phyloP scores from a whole-genome alignment of 345 rosid species.

The Physaria fendleri region DNA sequence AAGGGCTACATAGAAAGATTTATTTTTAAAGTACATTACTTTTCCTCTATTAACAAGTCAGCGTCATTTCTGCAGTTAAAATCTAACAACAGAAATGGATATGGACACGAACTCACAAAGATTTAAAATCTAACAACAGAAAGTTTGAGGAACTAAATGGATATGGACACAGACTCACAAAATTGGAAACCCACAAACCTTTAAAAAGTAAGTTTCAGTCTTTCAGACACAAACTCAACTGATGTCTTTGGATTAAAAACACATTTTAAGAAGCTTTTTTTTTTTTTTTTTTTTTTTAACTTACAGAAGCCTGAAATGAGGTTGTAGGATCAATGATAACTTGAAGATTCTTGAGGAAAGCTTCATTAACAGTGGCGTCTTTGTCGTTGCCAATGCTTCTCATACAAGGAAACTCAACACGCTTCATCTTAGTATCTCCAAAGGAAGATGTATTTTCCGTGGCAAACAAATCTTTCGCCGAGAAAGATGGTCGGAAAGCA shows the following conservation, averaged over 20 bases:
- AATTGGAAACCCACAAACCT: too few species aligned
- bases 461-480: constrained; percentile 32
- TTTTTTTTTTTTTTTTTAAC: too few species aligned
- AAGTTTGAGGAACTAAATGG: too few species aligned
- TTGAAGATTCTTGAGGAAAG: constrained; percentile 37
- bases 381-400: constrained; percentile 44
- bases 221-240: not conserved
- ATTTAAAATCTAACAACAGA: too few species aligned
- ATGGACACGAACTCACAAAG: too few species aligned
- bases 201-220: too few species aligned
- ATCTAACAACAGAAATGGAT: too few species aligned
- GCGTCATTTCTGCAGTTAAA: too few species aligned
- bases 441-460: constrained; percentile 29
- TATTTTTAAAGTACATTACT: too few species aligned
- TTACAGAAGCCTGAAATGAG: constrained; percentile 5
- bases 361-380: constrained; percentile 56
- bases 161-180: too few species aligned
- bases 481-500: constrained; percentile 52
- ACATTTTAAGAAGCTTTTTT: too few species aligned
- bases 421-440: constrained; percentile 47
- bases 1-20: not conserved
- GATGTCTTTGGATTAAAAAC: not conserved
- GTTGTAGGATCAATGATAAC: not conserved
- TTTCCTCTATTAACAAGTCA: too few species aligned
- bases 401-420: constrained; percentile 43